These are phyloP conservation scores for Carallia brachiata DNA, from an alignment of 345 rosid species.

Conservation along the genomic window DNA sequence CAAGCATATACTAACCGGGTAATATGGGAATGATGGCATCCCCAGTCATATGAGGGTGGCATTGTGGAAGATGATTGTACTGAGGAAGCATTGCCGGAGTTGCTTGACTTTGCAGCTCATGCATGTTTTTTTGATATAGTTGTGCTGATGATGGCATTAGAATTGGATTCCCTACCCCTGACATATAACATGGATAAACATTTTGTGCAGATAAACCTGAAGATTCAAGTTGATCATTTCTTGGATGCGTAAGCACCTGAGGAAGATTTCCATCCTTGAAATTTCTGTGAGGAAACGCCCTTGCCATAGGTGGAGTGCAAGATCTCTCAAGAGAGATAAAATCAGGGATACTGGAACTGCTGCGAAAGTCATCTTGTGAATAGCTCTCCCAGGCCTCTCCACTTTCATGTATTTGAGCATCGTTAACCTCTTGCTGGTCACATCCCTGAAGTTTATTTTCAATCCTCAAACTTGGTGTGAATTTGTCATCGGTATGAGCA, in stretches of 20 bases:
- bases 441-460: constrained; percentile 36
- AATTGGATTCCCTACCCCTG: constrained; percentile 74
- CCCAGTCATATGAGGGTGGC: constrained; percentile 52
- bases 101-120: constrained; percentile 49
- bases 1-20: constrained; percentile 57
- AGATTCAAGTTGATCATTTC: constrained; percentile 45
- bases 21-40: constrained; percentile 68
- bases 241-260: constrained; percentile 34
- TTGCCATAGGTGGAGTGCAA: constrained; percentile 56
- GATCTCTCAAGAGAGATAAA: constrained; percentile 56
- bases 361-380: constrained; percentile 54
- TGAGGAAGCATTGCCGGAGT: constrained; percentile 51
- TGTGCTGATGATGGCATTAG: constrained; percentile 66
- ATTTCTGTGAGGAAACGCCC: constrained; percentile 45
- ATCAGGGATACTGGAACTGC: constrained; percentile 54
- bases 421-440: constrained; percentile 32
- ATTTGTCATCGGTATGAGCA: constrained; percentile 24
- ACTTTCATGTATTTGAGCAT: constrained; percentile 40
- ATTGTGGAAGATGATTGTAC: constrained; percentile 67
- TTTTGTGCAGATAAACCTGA: constrained; percentile 50
- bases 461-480: constrained; percentile 23
- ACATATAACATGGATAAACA: constrained; percentile 66
- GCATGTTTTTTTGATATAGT: constrained; percentile 49
- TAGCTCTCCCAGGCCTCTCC: constrained; percentile 53
- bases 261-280: constrained; percentile 41